Conservation (phyloP, 75 land plant species). For the Pinus tabuliformis region DNA sequence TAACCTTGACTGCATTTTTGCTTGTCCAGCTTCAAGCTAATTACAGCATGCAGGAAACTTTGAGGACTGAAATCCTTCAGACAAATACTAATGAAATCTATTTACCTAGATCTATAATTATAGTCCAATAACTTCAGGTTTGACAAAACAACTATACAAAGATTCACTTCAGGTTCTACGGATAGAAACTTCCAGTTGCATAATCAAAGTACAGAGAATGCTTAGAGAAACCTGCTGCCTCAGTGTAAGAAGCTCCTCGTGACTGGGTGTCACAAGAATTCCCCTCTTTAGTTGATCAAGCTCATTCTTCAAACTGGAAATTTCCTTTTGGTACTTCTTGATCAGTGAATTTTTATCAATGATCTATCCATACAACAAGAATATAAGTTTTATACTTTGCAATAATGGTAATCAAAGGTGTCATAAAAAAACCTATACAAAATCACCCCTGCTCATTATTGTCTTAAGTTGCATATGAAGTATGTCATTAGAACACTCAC, state of each 20-base stretch:
- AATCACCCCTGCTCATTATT: not conserved
- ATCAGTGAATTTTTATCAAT: constrained; percentile 96
- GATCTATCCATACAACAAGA: constrained; percentile 29
- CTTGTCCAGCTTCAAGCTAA: constrained; percentile 56
- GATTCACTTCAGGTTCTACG: not conserved
- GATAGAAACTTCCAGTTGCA: not conserved
- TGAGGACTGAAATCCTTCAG: not conserved
- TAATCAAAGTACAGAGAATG: not conserved
- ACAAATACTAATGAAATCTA: not conserved
- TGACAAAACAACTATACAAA: not conserved
- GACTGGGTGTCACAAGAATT: constrained; percentile 41
- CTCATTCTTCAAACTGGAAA: constrained; percentile 73
- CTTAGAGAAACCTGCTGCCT: constrained; percentile 72
- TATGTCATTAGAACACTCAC: constrained; percentile 20
- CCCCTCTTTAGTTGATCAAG: constrained; percentile 85
- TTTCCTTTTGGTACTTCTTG: constrained; percentile 96
- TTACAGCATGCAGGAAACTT: not conserved
- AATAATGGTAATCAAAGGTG: not conserved
- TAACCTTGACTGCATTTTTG: constrained; percentile 43
- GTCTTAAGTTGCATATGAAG: not conserved
- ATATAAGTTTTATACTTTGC: not conserved
- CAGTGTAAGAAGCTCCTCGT: constrained; percentile 78
- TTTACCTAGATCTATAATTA: not conserved
- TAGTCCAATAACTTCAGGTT: not conserved
- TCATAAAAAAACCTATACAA: not conserved